Evolutionary conservation across 768 basidiomycete species (phyloP), one percentile per base, ranked within the genome.

Genomic region (Harrya chromipes): DNA sequence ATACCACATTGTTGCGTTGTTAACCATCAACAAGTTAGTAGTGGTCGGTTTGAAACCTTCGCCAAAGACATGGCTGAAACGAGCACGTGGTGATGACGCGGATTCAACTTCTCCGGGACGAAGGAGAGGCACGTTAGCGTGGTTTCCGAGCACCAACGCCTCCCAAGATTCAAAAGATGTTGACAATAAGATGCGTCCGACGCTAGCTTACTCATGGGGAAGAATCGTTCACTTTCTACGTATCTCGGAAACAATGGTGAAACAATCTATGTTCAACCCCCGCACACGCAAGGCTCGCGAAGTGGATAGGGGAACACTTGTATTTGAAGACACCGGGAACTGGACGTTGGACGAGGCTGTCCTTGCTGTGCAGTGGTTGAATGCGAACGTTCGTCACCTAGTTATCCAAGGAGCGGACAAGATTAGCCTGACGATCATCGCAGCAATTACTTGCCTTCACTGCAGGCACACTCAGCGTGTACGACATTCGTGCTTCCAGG

Each of bases 41-140:
- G 80, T 98, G 31, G 93, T 98, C 10, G 94, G 94, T 6, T 66
- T 99, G 53, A 94, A 91, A 59, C 97, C 97, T 3, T 79, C 82
- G 0, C 90, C 97, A 8, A 84, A 88, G 62, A 99, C 94, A 0
- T 97, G 94, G 93, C 87, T 88, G 61, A 85, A 90, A 61, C 79
- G 75, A 46, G 72, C 82, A 51, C 82, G 88, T 10, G 74, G 76
- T 12, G 60, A 71, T 21, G 79, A 79, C 47, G 74, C 73, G 9
- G 70, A 68, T 4, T 57, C 62, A n/a, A 64, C 68, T 49, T 68
- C 72, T 14, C 72, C 61, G 45, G 80, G 75, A 16, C 73, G 72
- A 59, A 73, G 78, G 68, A 79, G 76, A 50, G 92, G 90, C 0
- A 70, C 80, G 11, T 59, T 94, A 43, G 84, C 86, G 0, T 95